Conservation (phyloP, 2,329 filamentous ascomycete genomes). For the Xylaria sp. region DNA sequence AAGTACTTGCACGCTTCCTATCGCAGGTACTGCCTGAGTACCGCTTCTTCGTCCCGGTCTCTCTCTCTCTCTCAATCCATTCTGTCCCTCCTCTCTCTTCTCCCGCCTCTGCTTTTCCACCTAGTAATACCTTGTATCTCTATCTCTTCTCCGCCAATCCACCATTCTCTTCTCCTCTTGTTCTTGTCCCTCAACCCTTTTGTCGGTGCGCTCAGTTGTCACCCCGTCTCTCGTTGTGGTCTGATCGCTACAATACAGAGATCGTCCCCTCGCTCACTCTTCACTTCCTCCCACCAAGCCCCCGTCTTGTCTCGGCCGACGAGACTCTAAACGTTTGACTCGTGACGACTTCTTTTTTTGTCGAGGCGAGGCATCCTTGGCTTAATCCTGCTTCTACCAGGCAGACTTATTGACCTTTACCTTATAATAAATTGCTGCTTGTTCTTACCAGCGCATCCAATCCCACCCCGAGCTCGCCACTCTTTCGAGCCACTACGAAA, state of each 20-base stretch:
- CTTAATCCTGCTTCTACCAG: background rate
- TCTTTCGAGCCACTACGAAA: background rate
- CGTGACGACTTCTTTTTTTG: background rate
- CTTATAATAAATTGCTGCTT: background rate
- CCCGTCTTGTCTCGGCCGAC: background rate
- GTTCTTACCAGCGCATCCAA: background rate
- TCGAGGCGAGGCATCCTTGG: background rate
- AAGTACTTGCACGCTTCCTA: background rate
- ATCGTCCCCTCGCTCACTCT: background rate
- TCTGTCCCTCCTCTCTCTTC: background rate
- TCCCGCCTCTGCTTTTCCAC: background rate
- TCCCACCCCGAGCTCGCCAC: background rate
- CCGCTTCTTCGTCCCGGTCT: background rate
- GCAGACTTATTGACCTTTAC: background rate
- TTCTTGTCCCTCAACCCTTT: background rate
- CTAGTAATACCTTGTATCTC: background rate
- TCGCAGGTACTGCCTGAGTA: background rate
- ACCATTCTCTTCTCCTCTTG: background rate
- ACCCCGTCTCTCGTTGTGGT: background rate
- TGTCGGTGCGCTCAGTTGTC: background rate
- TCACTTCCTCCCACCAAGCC: background rate
- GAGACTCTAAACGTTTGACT: background rate
- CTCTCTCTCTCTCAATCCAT: background rate
- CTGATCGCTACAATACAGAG: background rate
- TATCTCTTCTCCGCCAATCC: background rate